Percentiles rank a stretch among this genome's conserved stretches.
Conservation (phyloP, 306 rosid genomes). For the Dalbergia cochinchinensis region DNA sequence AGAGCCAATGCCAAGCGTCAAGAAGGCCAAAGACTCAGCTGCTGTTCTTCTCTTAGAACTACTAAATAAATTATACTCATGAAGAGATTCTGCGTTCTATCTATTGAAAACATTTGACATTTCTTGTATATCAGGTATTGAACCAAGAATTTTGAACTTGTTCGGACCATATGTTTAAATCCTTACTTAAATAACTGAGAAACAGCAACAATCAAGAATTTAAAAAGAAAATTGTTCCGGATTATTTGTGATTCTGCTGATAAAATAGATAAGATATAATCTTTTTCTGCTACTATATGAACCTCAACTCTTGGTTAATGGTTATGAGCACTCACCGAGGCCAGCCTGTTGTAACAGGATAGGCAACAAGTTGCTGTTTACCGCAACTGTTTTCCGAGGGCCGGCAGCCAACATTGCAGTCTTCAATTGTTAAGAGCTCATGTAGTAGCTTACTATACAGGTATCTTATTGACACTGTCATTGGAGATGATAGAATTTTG, state of each 20-base stretch:
- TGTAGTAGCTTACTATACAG: background rate
- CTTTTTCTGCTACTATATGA: background rate
- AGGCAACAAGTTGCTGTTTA: constrained; percentile 4
- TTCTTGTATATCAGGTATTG: constrained; percentile 13
- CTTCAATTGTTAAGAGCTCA: background rate
- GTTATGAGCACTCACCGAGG: background rate
- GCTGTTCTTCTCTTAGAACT: constrained; percentile 95
- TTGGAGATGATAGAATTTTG: constrained; percentile 18
- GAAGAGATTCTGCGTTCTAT: constrained; percentile 35
- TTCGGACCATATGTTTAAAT: constrained; percentile 19
- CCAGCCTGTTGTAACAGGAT: constrained; percentile 15
- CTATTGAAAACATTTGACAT: constrained; percentile 19
- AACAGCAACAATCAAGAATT: constrained; percentile 5
- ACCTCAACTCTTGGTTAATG: background rate
- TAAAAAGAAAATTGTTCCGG: background rate
- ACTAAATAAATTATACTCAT: constrained; percentile 74
- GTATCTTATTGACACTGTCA: constrained; percentile 4
- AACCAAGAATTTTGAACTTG: constrained; percentile 28
- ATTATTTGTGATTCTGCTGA: constrained; percentile 21
- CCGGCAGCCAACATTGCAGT: background rate
- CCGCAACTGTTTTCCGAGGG: background rate
- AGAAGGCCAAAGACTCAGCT: constrained; percentile 97
- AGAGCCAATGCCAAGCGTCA: constrained; percentile 99
- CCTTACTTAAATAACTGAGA: constrained; percentile 25
- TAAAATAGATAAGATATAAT: background rate